Conservation (phyloP, 345 rosid species). For the Balakata baccata region DNA sequence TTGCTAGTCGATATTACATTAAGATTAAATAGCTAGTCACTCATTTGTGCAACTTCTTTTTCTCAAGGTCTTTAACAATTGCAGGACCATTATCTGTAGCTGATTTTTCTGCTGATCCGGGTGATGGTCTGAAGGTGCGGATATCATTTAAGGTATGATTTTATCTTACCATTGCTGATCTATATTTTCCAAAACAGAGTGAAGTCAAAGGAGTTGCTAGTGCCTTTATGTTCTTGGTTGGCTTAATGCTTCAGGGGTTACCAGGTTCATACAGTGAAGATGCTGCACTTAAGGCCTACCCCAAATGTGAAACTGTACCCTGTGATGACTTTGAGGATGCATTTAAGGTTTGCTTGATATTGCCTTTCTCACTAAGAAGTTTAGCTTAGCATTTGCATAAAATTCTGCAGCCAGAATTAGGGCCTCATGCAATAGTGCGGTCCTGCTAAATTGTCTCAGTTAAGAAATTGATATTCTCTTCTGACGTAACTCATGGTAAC, state of each 20-base stretch:
- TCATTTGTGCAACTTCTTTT: background rate
- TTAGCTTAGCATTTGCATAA: background rate
- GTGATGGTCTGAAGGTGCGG: constrained; percentile 35
- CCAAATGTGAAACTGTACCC: constrained; percentile 55
- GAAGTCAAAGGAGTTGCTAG: constrained; percentile 12
- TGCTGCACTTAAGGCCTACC: constrained; percentile 66
- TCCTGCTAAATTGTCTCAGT: background rate
- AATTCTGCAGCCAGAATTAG: background rate
- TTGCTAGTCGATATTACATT: too few species aligned
- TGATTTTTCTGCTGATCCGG: constrained; percentile 38
- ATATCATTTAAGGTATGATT: constrained; percentile 50
- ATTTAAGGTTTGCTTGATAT: constrained; percentile 41
- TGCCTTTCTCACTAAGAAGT: background rate
- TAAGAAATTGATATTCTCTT: background rate
- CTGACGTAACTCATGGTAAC: background rate
- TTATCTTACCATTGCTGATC: background rate
- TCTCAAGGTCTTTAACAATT: constrained; percentile 6
- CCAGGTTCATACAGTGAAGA: constrained; percentile 56
- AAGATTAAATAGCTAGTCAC: background rate
- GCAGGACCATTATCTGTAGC: constrained; percentile 50
- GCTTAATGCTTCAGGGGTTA: constrained; percentile 39
- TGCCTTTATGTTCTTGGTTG: constrained; percentile 3
- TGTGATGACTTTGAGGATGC: constrained; percentile 56
- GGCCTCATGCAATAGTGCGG: background rate
- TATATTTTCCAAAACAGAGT: constrained; percentile 3